A percentile compares a stretch with the other conserved stretches of the same genome.
Conservation (phyloP, 441 rosid genomes). For the Adansonia madagascariensis region DNA sequence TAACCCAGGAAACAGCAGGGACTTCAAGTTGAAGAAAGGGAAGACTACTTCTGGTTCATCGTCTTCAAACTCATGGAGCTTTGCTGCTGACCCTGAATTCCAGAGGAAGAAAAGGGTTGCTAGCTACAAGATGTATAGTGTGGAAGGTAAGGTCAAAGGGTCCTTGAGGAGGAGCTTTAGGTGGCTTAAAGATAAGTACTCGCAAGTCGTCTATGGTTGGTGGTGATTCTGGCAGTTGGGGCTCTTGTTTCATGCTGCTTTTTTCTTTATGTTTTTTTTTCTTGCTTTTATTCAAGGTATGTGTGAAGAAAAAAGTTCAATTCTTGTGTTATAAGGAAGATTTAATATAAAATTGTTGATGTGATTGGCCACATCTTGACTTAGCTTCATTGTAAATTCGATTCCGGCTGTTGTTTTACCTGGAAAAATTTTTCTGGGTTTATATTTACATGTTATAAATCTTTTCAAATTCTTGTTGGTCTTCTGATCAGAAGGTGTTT, state of each 20-base stretch:
- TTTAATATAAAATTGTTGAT: slow-evolving; percentile 1
- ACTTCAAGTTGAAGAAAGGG: slow-evolving; percentile 56
- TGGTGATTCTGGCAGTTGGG: slow-evolving; percentile 45
- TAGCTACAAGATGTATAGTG: slow-evolving; percentile 81
- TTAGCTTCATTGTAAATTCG: slow-evolving; percentile 22
- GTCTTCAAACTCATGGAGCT: slow-evolving; percentile 59
- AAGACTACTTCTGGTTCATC: slow-evolving; percentile 47
- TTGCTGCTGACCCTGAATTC: slow-evolving; percentile 72
- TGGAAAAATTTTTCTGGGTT: neutral
- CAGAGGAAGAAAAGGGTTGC: slow-evolving; percentile 91
- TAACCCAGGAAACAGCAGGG: slow-evolving; percentile 27
- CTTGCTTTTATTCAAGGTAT: slow-evolving; percentile 31
- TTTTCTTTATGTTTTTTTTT: slow-evolving; percentile 3
- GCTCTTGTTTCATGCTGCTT: neutral
- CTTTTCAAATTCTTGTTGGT: slow-evolving; percentile 4
- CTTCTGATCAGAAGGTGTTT: neutral
- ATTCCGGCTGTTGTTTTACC: neutral
- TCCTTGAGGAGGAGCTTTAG: slow-evolving; percentile 72
- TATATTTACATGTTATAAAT: neutral
- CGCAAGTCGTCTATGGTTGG: slow-evolving; percentile 78
- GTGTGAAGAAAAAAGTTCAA: neutral
- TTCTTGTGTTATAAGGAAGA: slow-evolving; percentile 1
- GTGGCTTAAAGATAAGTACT: slow-evolving; percentile 79
- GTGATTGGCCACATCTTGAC: slow-evolving; percentile 5
- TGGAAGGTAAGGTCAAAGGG: slow-evolving; percentile 83